Base-by-base conservation (phyloP, 2,329 filamentous ascomycete genomes). In the Setomelanomma holmii region DNA sequence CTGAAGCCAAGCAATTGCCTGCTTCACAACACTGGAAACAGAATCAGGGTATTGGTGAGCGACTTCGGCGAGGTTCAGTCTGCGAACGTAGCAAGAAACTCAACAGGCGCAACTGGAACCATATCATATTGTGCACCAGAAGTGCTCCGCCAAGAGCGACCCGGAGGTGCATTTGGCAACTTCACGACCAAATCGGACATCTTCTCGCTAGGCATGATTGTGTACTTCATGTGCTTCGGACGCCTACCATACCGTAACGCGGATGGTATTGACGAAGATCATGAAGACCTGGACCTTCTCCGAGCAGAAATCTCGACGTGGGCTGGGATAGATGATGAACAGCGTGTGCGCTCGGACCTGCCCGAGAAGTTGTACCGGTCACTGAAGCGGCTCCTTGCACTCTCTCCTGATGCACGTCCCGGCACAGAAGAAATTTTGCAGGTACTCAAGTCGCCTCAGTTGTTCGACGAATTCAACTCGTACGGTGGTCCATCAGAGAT, bases 51-150 rank as follows among this genome's bases (percentile, higher is more conserved):
- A 40, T 80, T 99, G 14, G 96, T 99, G 50, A 98, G 93, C 72
- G 95, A 99, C 72, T 99, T 99, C 77, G 95, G 96, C 35, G 95
- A 99, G 74, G 93, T 98, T 0, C 96, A 99, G 71, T 84, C 87
- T 1, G 90, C 93, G 60, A 89, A 93, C 66, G 84, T 85, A 0
- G 85, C 86, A 14, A 86, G 95, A n/a, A 90, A 89, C 51, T 96
- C 92, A 0, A 96, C 93, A 0, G 95, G 95, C 1, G 89, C 92
- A 0, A 99, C 95, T 0, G 95, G 95, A 1, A 99, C 95, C 0
- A 95, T 99, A 40, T 98, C 93, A 0, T 99, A 97, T 74, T 99
- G 95, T 74, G 95, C 95, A 0, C 95, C 95, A 0, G 95, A 99
- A 74, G 96, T 99, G 0, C 79, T 99, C 23, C 86, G 84, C 44